Percentiles rank a stretch among this genome's conserved stretches.
phyloP scores from a whole-genome alignment of 2,329 filamentous ascomycete genomes.

The Paramyrothecium roridum region DNA sequence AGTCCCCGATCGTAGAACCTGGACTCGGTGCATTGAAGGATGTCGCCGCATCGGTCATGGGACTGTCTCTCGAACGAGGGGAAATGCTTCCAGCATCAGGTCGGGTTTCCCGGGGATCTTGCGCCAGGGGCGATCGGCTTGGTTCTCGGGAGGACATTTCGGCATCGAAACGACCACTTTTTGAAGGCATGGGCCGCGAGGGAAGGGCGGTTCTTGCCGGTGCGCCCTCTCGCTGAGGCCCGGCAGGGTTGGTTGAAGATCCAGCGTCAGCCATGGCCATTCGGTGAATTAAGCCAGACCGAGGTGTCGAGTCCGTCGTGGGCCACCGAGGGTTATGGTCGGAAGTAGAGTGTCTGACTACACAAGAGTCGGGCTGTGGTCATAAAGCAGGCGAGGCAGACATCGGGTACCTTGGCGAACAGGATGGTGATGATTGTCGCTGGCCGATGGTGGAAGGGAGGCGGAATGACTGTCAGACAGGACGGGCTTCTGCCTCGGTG shows the following conservation, averaged over 20 bases:
- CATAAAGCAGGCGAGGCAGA: neutral
- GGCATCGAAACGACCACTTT: constrained; percentile 16
- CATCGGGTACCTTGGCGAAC: neutral
- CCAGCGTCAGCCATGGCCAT: constrained; percentile 28
- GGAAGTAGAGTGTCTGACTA: constrained; percentile 7
- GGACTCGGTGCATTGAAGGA: constrained; percentile 26
- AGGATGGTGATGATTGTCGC: neutral
- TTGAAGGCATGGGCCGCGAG: constrained; percentile 32
- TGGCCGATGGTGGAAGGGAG: neutral
- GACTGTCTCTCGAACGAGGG: constrained; percentile 20
- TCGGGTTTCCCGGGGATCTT: constrained; percentile 14
- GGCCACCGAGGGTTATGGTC: too few relatives aligned
- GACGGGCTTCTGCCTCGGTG: neutral
- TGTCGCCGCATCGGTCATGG: constrained; percentile 13
- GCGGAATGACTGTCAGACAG: neutral
- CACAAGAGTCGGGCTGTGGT: neutral
- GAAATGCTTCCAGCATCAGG: constrained; percentile 20
- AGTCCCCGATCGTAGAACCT: constrained; percentile 12
- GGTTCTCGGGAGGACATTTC: constrained; percentile 12
- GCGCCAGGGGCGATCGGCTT: constrained; percentile 16
- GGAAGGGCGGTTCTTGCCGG: constrained; percentile 33
- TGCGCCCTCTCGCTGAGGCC: constrained; percentile 25
- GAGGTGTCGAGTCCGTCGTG: too few relatives aligned
- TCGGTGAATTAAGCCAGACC: neutral
- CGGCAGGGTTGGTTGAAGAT: constrained; percentile 16